Base-by-base conservation (phyloP, 192 early-diverging fungal genomes). In the Coemansia sp. region DNA sequence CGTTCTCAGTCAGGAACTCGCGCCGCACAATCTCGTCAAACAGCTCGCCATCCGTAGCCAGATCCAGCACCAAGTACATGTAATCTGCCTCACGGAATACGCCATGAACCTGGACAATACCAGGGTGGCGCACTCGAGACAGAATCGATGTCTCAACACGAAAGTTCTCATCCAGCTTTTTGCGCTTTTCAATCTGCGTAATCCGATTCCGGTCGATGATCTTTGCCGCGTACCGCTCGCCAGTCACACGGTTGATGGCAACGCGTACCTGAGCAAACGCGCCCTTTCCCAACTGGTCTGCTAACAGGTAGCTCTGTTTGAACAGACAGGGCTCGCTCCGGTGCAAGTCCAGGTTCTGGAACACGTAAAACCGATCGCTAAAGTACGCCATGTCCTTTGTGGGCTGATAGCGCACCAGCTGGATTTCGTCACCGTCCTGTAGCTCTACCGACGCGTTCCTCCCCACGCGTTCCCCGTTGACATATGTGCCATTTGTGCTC, bases 1-100 rank as follows among this genome's bases (percentile, higher is more conserved):
- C 91, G 27, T 72, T 59, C 76, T 98, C 96, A 27, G 84, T 76
- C 57, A 93, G 86, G 39, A 79, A 85, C 53, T 89, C 86, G 24
- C 88, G 87, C 27, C 86, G 87, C 22, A 91, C 88, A 57, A 98
- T 94, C 35, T 90, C 88, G 61, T 96, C 94, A 78, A 98, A 98
- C 14, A 98, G 78, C 72, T 98, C 96, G 52, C 94, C 94, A 60
- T 91, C 93, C 10, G 85, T 83, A 4, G 91, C 90, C 58, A 85
- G 87, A 17, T 84, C 82, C 21, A 84, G 63, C 27, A 84, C 70
- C 56, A 84, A 57, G 15, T 84, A 84, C 52, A 84, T 60, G 43
- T 64, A 69, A 43, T 79, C 82, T 58, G 56, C 57, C 59, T 84
- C 82, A 6, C 72, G 65, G 57, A 79, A 84, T 39, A 77, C 82